Evolutionary conservation across 75 land plant genomes (phyloP), one percentile per base, ranked within the genome.

Genomic region (Isoetes taiwanensis): DNA sequence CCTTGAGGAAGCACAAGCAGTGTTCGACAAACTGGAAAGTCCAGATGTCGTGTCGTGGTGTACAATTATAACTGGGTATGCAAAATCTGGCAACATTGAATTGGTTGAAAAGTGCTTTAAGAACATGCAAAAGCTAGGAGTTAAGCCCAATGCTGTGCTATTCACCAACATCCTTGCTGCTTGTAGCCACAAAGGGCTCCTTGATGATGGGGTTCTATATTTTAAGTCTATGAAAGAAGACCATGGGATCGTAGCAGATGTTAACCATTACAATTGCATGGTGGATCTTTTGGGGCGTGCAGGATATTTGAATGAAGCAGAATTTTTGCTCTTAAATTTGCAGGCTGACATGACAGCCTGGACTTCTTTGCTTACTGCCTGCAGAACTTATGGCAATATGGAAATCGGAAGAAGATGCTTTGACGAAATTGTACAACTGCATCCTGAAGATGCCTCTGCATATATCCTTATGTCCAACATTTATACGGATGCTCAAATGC

Each of bases 211-310:
- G 5, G 43, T 46, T 3, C 1, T 0, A 0, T 66, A 62, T 56
- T 79, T 82, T 32, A 28, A 66, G 58, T 64, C 30, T 9, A 79
- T 82, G 86, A 46, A 48, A 30, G 29, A 37, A 30, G 62, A 69
- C 12, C 55, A 61, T 48, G 71, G 74, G 12, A 28, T 82, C 17
- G 32, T 34, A 34, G 80, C 86, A 34, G 60, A 62, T 11, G 28
- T 67, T 8, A 79, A 73, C 27, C 86, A 82, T 37, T 82, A 70
- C 57, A 64, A 79, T 3, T 76, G 78, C 64, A 43, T 79, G 31
- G 63, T 82, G 35, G 81, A 82, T 62, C 76, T 79, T 60, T 72
- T 79, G 41, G 83, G 86, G 30, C 76, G 83, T 26, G 75, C 72
- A 23, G 81, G 84, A 4, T 56, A 64, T 9, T 30, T 78, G 10